Base-by-base conservation (phyloP, 495 filamentous ascomycete genomes). In the Hypoxylon fuscum region DNA sequence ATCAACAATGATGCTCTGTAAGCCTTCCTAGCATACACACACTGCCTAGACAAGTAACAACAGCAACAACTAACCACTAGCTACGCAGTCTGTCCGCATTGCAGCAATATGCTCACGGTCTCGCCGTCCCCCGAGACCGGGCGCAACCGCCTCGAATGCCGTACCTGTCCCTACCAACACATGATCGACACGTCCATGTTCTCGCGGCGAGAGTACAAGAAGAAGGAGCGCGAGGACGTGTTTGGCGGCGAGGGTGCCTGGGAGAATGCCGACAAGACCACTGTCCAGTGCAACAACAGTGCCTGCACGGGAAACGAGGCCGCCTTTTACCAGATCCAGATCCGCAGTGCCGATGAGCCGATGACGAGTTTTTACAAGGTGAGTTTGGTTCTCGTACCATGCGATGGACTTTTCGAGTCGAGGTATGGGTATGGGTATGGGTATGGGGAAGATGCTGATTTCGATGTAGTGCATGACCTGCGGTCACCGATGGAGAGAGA, bases 341-440 rank as follows among this genome's bases (percentile, higher is more conserved):
- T 97, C 77, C 88, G 95, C 55, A 96, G 91, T 79, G 95, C 96
- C 35, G 95, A 98, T 77, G 95, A 98, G 82, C 95, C 95, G 48
- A 97, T 96, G 92, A 98, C 95, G 43, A 91, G 84, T 35, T 98
- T 98, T 76, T 93, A 88, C 73, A 93, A 90, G 89, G 91, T 93
- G 62, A 48, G 81, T 55, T n/a, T n/a, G n/a, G n/a, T n/a, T n/a
- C n/a, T n/a, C n/a, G n/a, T n/a, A n/a, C n/a, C n/a, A n/a, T n/a
- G n/a, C n/a, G n/a, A n/a, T 25, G 6, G 31, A 2, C n/a, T 8
- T 27, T 27, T 8, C 25, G 8, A 27, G 25, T 27, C 8, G 25
- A 27, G 25, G 3, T 27, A 27, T 27, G 14, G 4, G 38, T 37
- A n/a, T n/a, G n/a, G n/a, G n/a, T n/a, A n/a, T n/a, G n/a, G n/a